Base-by-base conservation (phyloP, 352 stramenopile genomes). In the Phytophthora lateralis region DNA sequence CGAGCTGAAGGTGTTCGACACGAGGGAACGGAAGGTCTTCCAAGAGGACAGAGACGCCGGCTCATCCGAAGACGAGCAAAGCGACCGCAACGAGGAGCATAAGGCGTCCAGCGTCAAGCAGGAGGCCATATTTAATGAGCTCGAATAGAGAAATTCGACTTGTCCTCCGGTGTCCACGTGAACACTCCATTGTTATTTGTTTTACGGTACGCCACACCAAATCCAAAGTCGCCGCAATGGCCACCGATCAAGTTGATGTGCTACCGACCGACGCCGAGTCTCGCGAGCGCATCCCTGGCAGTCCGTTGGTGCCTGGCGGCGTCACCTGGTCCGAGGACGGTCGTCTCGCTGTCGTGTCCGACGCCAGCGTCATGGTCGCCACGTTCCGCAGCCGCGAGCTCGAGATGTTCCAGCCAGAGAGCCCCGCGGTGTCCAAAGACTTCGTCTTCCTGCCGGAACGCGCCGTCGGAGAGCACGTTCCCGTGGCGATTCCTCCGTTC, bases 311-410 rank as follows among this genome's bases (percentile, higher is more conserved):
- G 18, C 79, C 84, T 0, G 78, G 78, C 50, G 82, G 80, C 37
- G 80, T 90, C 15, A 34, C 70, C 26, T 95, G 84, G 83, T 85
- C 82, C 14, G 75, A 89, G n/a, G 83, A 93, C 53, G 79, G 83
- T 4, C 82, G 82, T 41, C 71, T 93, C 14, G 82, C 81, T 17
- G 76, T 90, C 8, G 83, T 93, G 26, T 85, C 81, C 10, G 83
- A 95, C 56, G 65, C 82, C 5, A 91, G 71, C 60, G 64, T 95
- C n/a, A 58, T 93, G 24, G 84, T 95, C 57, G 81, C 84, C 34
- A 93, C 82, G 17, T 95, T 92, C 62, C 65, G 79, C 52, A 92
- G 78, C 55, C 82, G 80, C 35, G 83, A 95, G 47, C 74, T 95
- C 39, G 82, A 91, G 57, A 85, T 92, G 71, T 95, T 88, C 60